Evolutionary conservation across 305 asterid genomes (phyloP).

Genomic region (Striga hermonthica): DNA sequence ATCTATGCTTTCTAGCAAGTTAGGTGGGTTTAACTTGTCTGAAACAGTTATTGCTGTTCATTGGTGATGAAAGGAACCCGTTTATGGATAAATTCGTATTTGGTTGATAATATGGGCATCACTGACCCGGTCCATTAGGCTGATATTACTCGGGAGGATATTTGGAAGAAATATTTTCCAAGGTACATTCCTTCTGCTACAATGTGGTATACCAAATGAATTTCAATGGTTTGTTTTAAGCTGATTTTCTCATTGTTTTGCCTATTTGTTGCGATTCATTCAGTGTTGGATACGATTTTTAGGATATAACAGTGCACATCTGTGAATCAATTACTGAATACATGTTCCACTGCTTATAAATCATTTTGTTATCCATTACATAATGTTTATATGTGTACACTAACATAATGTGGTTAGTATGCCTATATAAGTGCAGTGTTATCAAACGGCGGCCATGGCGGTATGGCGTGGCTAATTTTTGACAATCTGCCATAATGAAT

Average conservation of each 20-base stretch:
- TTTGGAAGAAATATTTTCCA: background rate
- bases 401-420: too few species aligned
- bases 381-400: too few species aligned
- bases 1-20: conserved; percentile 1
- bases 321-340: too few species aligned
- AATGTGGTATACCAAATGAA: background rate
- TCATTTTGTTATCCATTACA: too few species aligned
- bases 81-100: conserved; percentile 10
- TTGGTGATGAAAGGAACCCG: conserved; percentile 21
- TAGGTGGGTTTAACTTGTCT: background rate
- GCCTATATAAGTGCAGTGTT: too few species aligned
- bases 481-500: too few species aligned
- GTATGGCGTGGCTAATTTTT: too few species aligned
- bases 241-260: background rate
- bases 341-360: too few species aligned
- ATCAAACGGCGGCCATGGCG: too few species aligned
- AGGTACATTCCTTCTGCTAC: conserved; percentile 2
- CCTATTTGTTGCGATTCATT: background rate
- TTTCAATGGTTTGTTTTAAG: background rate
- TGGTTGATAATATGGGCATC: background rate
- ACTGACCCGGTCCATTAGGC: background rate
- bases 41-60: background rate
- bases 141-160: conserved; percentile 3
- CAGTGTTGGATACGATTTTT: too few species aligned
- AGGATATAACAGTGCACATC: too few species aligned